Conservation (phyloP, 345 rosid species). For the Tarenaya hassleriana region DNA sequence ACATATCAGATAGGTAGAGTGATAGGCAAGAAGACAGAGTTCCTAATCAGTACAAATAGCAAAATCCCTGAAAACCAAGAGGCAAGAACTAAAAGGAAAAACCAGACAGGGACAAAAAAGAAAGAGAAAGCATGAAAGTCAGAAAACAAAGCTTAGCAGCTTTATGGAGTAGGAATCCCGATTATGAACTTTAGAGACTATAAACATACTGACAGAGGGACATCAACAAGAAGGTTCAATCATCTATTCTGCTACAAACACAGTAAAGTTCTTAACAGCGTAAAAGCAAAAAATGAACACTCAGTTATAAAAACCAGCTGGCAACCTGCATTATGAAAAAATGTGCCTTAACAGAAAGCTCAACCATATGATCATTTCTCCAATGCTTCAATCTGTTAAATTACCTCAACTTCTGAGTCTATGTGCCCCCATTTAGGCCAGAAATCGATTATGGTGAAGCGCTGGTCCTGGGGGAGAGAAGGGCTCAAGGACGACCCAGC, state of each 20-base stretch:
- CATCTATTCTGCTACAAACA: not conserved
- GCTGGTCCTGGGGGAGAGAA: slow-evolving; percentile 82
- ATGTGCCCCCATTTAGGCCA: slow-evolving; percentile 68
- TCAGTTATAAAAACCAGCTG: not conserved
- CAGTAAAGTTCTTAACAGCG: slow-evolving; percentile 1
- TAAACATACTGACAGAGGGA: not conserved
- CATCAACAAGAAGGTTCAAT: not conserved
- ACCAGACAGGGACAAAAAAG: not conserved
- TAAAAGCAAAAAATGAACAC: not conserved
- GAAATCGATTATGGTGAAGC: slow-evolving; percentile 67
- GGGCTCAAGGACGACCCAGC: slow-evolving; percentile 68
- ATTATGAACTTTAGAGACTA: slow-evolving; percentile 2
- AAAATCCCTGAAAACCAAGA: slow-evolving; percentile 9
- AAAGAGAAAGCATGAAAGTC: slow-evolving; percentile 2
- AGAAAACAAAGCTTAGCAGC: slow-evolving; percentile 1
- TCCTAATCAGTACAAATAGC: slow-evolving; percentile 3
- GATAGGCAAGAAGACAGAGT: slow-evolving; percentile 8
- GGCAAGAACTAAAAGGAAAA: not conserved
- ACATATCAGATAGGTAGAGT: not conserved
- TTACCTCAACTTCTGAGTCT: slow-evolving; percentile 69
- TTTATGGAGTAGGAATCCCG: slow-evolving; percentile 2
- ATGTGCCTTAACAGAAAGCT: slow-evolving; percentile 1
- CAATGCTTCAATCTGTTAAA: not conserved
- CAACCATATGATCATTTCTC: slow-evolving; percentile 6
- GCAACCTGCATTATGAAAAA: not conserved